A percentile compares a stretch with the other conserved stretches of the same genome.
Conservation (phyloP, 768 basidiomycete genomes). For the Tylopilus vinaceipallidus region DNA sequence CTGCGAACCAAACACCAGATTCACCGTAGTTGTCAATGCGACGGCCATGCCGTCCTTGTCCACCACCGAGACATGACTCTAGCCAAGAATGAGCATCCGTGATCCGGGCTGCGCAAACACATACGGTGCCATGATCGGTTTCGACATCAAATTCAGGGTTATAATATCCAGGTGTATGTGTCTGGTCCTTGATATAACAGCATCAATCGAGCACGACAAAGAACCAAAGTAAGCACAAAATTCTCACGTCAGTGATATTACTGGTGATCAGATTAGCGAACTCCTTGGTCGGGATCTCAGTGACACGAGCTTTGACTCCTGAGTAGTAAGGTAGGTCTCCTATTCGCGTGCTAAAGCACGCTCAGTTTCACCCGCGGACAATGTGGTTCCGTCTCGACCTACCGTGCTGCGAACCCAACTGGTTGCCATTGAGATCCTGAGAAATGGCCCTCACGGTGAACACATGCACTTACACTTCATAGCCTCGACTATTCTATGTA, state of each 20-base stretch:
- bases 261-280: constrained; percentile 59
- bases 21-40: constrained; percentile 84
- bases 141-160: constrained; percentile 75
- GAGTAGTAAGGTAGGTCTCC: constrained; percentile 68
- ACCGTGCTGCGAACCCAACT: constrained; percentile 70
- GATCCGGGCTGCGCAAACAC: constrained; percentile 1
- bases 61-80: constrained; percentile 84
- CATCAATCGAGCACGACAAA: constrained; percentile 9
- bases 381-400: constrained; percentile 11
- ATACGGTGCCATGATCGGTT: constrained; percentile 80
- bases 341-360: constrained; percentile 65
- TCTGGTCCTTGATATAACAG: constrained; percentile 58
- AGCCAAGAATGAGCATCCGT: constrained; percentile 8
- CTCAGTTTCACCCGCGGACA: constrained; percentile 7
- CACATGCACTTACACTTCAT: constrained; percentile 66
- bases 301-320: constrained; percentile 54
- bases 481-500: constrained; percentile 80
- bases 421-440: constrained; percentile 5
- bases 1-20: constrained; percentile 84
- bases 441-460: constrained; percentile 11
- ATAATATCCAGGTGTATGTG: constrained; percentile 83
- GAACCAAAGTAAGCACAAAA: constrained; percentile 2
- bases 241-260: constrained; percentile 84
- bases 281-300: constrained; percentile 63
- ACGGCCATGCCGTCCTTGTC: constrained; percentile 89